These are phyloP conservation scores for Pythium dissotocum DNA, from an alignment of 352 stramenopile species.

Conservation along the genomic window DNA sequence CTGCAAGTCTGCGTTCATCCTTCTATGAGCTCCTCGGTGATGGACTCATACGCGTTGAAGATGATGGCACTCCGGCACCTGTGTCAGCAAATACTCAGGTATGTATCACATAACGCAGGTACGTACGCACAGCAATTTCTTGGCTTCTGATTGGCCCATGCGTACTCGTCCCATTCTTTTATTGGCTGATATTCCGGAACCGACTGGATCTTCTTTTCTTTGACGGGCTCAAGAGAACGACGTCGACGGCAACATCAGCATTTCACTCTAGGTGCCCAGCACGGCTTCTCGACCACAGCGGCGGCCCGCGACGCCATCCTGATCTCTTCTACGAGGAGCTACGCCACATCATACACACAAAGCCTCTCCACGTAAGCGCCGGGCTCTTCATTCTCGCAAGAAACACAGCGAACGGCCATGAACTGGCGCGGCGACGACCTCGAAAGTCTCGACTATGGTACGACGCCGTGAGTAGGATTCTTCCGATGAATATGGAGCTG, in stretches of 20 bases:
- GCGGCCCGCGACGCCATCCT: neutral
- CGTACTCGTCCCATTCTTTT: neutral
- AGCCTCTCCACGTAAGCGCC: no score
- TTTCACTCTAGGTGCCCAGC: neutral
- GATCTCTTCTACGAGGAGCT: neutral
- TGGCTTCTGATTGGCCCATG: constrained; percentile 10
- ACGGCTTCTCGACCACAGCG: constrained; percentile 2
- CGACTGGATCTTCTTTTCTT: constrained; percentile 12
- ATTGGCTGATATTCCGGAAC: constrained; percentile 26
- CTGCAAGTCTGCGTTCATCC: neutral
- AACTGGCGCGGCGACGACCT: constrained; percentile 69
- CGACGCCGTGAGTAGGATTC: neutral
- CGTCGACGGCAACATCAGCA: constrained; percentile 5
- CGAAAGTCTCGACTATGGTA: constrained; percentile 86
- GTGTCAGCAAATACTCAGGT: neutral
- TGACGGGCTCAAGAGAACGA: constrained; percentile 2
- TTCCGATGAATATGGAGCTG: neutral
- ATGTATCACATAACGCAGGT: neutral
- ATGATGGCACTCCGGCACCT: neutral
- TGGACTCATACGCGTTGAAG: neutral
- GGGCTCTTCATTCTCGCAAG: neutral
- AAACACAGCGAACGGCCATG: constrained; percentile 29
- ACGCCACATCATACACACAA: neutral
- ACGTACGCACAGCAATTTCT: neutral
- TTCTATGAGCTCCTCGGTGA: neutral